These are phyloP conservation scores for Flaveria floridana DNA, from an alignment of 140 eudicot species.

Conservation along the genomic window DNA sequence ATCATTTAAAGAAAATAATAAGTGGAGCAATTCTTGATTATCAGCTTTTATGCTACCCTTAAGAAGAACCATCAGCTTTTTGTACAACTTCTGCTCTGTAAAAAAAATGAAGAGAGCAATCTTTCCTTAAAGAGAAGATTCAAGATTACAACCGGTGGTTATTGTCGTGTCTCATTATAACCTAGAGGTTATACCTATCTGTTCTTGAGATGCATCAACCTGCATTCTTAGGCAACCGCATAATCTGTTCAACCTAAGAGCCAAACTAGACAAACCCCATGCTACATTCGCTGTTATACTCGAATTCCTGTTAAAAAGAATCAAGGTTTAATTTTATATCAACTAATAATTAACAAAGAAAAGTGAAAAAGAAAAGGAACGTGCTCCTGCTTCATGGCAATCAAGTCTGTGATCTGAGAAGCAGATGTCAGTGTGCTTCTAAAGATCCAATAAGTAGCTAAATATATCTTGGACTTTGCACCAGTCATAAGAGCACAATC, in stretches of 20 bases:
- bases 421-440: conserved; percentile 62
- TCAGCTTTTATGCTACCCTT: conserved; percentile 41
- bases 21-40: conserved; percentile 52
- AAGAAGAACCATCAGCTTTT: conserved; percentile 44
- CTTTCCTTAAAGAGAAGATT: conserved; percentile 9
- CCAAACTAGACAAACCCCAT: conserved; percentile 61
- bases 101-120: background rate
- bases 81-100: conserved; percentile 53
- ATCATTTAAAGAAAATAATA: conserved; percentile 49
- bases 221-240: conserved; percentile 47
- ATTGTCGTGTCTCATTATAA: background rate
- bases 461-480: conserved; percentile 50
- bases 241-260: conserved; percentile 42
- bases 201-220: conserved; percentile 51
- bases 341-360: conserved; percentile 4
- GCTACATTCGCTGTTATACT: conserved; percentile 47
- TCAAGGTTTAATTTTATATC: conserved; percentile 7
- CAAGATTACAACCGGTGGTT: background rate
- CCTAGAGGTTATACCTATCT: conserved; percentile 40
- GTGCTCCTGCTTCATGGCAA: conserved; percentile 61
- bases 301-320: conserved; percentile 45
- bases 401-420: conserved; percentile 54
- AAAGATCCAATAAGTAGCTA: conserved; percentile 71
- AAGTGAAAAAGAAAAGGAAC: conserved; percentile 68
- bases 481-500: conserved; percentile 24